Evolutionary conservation across 2,329 filamentous ascomycete genomes (phyloP).

Genomic region (Xylariaceae sp.): DNA sequence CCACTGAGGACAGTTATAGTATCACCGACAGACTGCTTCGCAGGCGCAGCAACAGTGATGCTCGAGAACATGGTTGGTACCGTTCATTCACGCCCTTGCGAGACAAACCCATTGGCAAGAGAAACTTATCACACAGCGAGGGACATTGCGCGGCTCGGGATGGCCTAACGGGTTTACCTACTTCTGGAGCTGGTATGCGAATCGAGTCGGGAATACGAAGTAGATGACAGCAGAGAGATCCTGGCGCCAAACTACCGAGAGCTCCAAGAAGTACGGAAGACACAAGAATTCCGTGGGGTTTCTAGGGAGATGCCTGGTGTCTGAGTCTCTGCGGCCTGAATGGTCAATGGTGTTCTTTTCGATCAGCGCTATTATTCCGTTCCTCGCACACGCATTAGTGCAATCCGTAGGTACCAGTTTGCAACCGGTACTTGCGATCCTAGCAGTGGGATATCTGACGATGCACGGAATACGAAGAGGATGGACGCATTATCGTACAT

Average conservation of each 20-base stretch:
- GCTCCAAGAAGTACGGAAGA: neutral
- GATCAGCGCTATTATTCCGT: neutral
- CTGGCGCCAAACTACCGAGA: neutral
- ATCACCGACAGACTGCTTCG: slow-evolving; percentile 92
- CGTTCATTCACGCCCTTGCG: slow-evolving; percentile 25
- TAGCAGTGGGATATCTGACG: no score
- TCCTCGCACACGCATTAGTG: neutral
- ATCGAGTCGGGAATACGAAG: neutral
- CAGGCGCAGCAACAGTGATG: slow-evolving; percentile 67
- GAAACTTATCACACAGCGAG: slow-evolving; percentile 21
- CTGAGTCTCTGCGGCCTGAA: neutral
- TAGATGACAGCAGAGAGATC: neutral
- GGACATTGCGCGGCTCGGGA: slow-evolving; percentile 26
- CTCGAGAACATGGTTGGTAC: slow-evolving; percentile 51
- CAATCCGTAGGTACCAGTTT: neutral
- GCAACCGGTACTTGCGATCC: no score
- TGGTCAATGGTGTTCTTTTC: slow-evolving; percentile 4
- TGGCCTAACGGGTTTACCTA: neutral
- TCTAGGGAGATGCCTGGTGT: neutral
- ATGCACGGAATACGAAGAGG: no score
- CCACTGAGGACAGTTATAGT: slow-evolving; percentile 88
- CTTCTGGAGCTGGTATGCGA: neutral
- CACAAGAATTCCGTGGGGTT: neutral
- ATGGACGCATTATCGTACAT: no score
- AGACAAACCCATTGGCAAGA: slow-evolving; percentile 30